phyloP scores from a whole-genome alignment of 192 early-diverging fungal genomes.

The Rhizoclosmatium globosum region DNA sequence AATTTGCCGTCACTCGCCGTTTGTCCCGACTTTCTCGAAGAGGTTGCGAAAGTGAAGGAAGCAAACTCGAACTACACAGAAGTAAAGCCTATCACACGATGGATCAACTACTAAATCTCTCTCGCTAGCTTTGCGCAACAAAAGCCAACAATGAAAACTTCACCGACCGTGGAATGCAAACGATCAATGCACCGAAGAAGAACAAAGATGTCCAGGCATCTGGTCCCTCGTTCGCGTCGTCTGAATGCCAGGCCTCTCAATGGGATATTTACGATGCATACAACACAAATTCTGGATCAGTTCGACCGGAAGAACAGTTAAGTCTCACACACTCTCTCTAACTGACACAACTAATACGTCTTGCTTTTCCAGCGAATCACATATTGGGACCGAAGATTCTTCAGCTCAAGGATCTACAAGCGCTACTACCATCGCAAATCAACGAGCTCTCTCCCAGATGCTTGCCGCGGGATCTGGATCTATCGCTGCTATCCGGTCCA shows the following conservation, averaged over 20 bases:
- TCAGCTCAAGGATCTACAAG: not conserved
- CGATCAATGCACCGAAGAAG: slow-evolving; percentile 57
- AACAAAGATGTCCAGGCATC: slow-evolving; percentile 64
- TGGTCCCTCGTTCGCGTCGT: slow-evolving; percentile 43
- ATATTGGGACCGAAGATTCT: not conserved
- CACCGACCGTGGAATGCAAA: slow-evolving; percentile 59
- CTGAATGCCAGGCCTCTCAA: slow-evolving; percentile 53
- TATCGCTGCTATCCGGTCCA: slow-evolving; percentile 13
- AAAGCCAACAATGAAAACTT: slow-evolving; percentile 64
- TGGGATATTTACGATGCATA: slow-evolving; percentile 63
- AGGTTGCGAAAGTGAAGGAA: slow-evolving; percentile 49
- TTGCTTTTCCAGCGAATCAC: not conserved
- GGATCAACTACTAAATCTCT: not conserved
- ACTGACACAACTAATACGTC: not conserved
- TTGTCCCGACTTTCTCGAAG: slow-evolving; percentile 53
- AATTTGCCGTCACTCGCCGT: slow-evolving; percentile 55
- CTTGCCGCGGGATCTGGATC: slow-evolving; percentile 1
- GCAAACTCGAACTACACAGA: slow-evolving; percentile 62
- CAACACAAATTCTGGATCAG: not conserved
- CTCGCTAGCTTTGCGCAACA: slow-evolving; percentile 46
- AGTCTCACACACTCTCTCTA: not conserved
- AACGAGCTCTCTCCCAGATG: slow-evolving; percentile 18
- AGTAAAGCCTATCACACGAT: slow-evolving; percentile 20
- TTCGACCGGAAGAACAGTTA: not conserved
- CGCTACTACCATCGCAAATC: slow-evolving; percentile 5